phyloP scores from a whole-genome alignment of 371 early-diverging fungal genomes.

The Mortierella polycephala region DNA sequence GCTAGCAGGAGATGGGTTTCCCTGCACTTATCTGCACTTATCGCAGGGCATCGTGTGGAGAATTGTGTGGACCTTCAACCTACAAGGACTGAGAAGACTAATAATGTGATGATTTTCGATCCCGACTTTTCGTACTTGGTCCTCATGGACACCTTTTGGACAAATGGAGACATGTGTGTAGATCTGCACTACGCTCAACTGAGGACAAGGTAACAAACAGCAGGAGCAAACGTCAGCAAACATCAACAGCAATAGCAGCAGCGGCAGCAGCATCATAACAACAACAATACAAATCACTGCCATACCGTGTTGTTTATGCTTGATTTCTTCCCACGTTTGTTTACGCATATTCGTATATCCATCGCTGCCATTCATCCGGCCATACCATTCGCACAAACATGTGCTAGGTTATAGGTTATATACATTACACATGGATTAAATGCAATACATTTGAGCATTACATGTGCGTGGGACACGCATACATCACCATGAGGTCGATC shows the following conservation, averaged over 20 bases:
- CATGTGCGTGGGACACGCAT: too few species aligned
- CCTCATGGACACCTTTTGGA: too few species aligned
- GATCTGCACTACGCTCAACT: too few species aligned
- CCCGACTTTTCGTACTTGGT: too few species aligned
- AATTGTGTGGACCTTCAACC: neutral
- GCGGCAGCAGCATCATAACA: too few species aligned
- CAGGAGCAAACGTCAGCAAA: too few species aligned
- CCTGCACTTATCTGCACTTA: neutral
- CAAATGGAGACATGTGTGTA: too few species aligned
- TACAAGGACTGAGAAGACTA: neutral
- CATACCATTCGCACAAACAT: neutral
- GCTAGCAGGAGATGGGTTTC: neutral
- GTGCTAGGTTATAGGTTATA: neutral
- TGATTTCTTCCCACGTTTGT: conserved; percentile 27
- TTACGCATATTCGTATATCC: neutral
- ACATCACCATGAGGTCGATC: too few species aligned
- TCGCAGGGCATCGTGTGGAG: too few species aligned
- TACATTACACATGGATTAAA: neutral
- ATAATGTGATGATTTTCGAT: neutral
- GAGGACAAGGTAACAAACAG: too few species aligned
- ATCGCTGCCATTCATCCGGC: neutral
- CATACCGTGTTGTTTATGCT: neutral
- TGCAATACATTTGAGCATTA: too few species aligned
- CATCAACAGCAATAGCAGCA: too few species aligned
- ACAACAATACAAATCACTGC: neutral